Evolutionary conservation across 2,329 filamentous ascomycete species (phyloP).

Genomic region (Keithomyces neogunnii): DNA sequence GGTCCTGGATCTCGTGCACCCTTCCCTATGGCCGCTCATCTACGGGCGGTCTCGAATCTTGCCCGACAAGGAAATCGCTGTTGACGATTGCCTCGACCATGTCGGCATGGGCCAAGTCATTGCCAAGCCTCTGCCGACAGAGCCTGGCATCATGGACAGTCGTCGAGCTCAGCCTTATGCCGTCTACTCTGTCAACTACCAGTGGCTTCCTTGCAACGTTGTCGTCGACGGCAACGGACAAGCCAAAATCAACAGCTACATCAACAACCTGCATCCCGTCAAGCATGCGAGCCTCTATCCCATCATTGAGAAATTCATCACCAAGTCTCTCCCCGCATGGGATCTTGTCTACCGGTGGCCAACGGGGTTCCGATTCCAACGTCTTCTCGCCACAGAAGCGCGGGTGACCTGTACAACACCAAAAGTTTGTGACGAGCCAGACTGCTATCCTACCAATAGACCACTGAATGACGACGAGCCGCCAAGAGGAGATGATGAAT

Average conservation of each 20-base stretch:
- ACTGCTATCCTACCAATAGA: slow-evolving; percentile 10
- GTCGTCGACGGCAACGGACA: slow-evolving; percentile 25
- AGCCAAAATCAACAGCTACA: slow-evolving; percentile 39
- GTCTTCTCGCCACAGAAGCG: slow-evolving; percentile 12
- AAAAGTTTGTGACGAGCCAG: slow-evolving; percentile 11
- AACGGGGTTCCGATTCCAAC: slow-evolving; percentile 16
- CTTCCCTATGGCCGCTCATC: slow-evolving; percentile 53
- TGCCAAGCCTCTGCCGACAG: slow-evolving; percentile 17
- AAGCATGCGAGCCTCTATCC: slow-evolving; percentile 28
- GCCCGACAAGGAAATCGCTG: slow-evolving; percentile 20
- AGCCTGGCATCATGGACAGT: slow-evolving; percentile 16
- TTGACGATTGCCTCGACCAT: slow-evolving; percentile 26
- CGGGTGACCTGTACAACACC: slow-evolving; percentile 10
- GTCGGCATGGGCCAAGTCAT: slow-evolving; percentile 24
- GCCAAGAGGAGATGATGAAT: not conserved
- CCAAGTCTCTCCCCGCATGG: slow-evolving; percentile 35
- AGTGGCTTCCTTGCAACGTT: slow-evolving; percentile 44
- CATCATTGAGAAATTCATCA: slow-evolving; percentile 31
- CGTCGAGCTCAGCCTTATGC: slow-evolving; percentile 18
- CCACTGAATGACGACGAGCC: slow-evolving; percentile 3
- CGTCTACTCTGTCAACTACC: slow-evolving; percentile 16
- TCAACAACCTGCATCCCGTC: slow-evolving; percentile 44
- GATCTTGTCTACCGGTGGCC: slow-evolving; percentile 28
- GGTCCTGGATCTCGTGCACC: slow-evolving; percentile 56
- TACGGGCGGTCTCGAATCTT: slow-evolving; percentile 38